These are phyloP conservation scores for Aurantiochytrium sp. DNA, from an alignment of 108 stramenopile species.

Conservation along the genomic window DNA sequence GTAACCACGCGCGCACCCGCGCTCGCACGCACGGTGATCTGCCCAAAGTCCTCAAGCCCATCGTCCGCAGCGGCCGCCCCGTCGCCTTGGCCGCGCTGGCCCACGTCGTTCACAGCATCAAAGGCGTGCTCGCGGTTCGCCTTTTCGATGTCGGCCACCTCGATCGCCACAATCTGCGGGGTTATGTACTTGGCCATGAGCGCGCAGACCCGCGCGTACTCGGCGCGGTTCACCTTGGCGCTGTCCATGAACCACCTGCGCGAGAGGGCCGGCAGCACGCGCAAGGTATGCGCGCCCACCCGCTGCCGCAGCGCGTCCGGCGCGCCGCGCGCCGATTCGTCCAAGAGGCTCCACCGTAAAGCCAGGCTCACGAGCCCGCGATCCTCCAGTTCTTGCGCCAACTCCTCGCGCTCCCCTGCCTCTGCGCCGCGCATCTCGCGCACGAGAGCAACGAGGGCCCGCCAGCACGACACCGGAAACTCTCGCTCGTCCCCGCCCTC, in stretches of 20 bases:
- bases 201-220: background rate
- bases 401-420: background rate
- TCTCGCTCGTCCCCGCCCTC: background rate
- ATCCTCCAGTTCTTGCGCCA: background rate
- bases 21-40: background rate
- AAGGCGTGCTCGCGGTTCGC: background rate
- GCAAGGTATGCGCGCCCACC: background rate
- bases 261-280: background rate
- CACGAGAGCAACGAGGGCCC: background rate
- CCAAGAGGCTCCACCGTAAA: background rate
- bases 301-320: background rate
- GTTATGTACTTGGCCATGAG: background rate
- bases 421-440: background rate
- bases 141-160: background rate
- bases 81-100: background rate
- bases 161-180: background rate
- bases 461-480: background rate
- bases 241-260: conserved; percentile 21
- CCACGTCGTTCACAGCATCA: background rate
- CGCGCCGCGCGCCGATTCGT: background rate
- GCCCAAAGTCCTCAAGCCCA: background rate
- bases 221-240: background rate
- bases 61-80: background rate
- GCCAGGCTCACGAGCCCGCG: background rate
- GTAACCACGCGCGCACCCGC: background rate